A percentile compares a stretch with the other conserved stretches of the same genome.
These are phyloP conservation scores for Glycine tomentella DNA, from an alignment of 306 rosid genomes.

Conservation along the genomic window DNA sequence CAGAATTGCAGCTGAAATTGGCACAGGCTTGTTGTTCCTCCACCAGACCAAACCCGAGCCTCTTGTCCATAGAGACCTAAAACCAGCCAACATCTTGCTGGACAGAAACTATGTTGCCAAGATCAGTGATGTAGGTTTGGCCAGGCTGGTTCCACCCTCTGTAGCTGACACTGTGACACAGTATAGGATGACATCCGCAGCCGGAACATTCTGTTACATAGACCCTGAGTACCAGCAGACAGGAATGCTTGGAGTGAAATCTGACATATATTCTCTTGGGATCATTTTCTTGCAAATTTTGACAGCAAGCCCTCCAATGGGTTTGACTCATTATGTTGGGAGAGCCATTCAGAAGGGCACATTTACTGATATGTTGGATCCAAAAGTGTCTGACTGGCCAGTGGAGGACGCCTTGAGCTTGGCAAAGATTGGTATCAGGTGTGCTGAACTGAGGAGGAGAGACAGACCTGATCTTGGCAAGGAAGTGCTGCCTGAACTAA, in stretches of 20 bases:
- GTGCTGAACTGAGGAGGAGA: constrained; percentile 54
- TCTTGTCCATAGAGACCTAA: constrained; percentile 58
- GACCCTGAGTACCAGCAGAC: constrained; percentile 62
- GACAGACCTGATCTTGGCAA: constrained; percentile 58
- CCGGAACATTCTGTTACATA: constrained; percentile 58
- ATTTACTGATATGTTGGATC: constrained; percentile 51
- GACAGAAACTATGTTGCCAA: constrained; percentile 54
- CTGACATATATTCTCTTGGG: constrained; percentile 60
- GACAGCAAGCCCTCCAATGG: constrained; percentile 57
- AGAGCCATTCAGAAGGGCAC: constrained; percentile 47
- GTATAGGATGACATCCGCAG: constrained; percentile 51
- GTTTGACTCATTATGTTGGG: constrained; percentile 54
- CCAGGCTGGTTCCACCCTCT: constrained; percentile 55
- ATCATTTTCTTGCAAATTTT: constrained; percentile 55
- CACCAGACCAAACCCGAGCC: constrained; percentile 63
- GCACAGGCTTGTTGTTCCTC: constrained; percentile 55
- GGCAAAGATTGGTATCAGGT: constrained; percentile 43
- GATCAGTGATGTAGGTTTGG: constrained; percentile 58
- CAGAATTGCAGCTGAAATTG: constrained; percentile 55
- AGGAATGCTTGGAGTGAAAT: constrained; percentile 56
- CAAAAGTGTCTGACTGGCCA: constrained; percentile 53
- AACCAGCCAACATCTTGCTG: constrained; percentile 58
- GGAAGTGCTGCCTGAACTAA: constrained; percentile 46
- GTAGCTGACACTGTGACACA: constrained; percentile 50
- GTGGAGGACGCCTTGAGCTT: constrained; percentile 44